Evolutionary conservation across 192 early-diverging fungal genomes (phyloP).

Genomic region (Backusella liffmaniae): DNA sequence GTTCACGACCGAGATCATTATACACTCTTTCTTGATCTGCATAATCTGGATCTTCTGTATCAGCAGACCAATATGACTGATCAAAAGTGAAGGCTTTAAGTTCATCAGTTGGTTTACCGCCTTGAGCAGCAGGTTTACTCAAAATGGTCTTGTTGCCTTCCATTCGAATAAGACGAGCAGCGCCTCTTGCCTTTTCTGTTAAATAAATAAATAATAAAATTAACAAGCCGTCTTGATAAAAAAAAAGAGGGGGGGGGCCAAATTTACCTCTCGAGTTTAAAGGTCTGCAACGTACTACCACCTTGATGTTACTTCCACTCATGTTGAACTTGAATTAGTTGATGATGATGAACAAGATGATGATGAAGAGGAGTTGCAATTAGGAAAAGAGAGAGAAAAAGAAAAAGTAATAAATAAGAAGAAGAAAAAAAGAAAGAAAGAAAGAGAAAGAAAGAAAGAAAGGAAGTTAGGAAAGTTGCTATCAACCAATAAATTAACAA

Average conservation of each 20-base stretch:
- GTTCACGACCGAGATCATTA: conserved; percentile 67
- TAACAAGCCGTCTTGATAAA: too few relatives aligned
- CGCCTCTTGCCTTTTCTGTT: conserved; percentile 60
- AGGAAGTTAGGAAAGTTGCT: background rate
- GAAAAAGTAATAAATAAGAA: background rate
- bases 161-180: conserved; percentile 68
- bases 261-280: conserved; percentile 61
- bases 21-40: conserved; percentile 79
- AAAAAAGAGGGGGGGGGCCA: background rate
- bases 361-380: conserved; percentile 3
- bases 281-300: conserved; percentile 78
- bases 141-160: conserved; percentile 69
- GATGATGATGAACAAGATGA: background rate
- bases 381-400: background rate
- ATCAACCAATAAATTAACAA: background rate
- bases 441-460: background rate
- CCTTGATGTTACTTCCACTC: conserved; percentile 61
- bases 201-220: background rate
- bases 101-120: conserved; percentile 33
- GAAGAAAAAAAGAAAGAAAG: background rate
- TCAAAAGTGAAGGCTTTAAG: conserved; percentile 81
- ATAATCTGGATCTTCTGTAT: conserved; percentile 55
- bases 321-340: conserved; percentile 21
- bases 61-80: conserved; percentile 85
- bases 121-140: conserved; percentile 43